Conservation (phyloP, 805 yeast genomes). For the Metschnikowia cubensis region DNA sequence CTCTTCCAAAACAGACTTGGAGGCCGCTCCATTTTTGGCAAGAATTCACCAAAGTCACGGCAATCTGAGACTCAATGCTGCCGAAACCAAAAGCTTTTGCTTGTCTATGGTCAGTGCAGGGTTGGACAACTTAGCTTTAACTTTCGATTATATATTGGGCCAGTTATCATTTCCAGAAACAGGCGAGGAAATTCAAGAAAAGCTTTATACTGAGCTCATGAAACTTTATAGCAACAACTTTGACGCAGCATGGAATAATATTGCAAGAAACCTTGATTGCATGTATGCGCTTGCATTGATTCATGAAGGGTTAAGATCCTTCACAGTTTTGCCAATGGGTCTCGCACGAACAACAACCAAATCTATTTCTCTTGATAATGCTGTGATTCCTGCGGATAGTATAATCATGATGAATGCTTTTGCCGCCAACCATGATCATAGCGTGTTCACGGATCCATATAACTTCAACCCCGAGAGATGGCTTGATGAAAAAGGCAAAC, state of each 20-base stretch:
- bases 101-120: constrained; percentile 80
- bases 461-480: constrained; percentile 53
- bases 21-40: background rate
- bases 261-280: constrained; percentile 29
- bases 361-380: constrained; percentile 38
- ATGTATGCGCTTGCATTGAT: constrained; percentile 54
- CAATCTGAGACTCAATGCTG: constrained; percentile 29
- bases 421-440: constrained; percentile 64
- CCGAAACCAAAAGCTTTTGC: constrained; percentile 58
- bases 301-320: constrained; percentile 58
- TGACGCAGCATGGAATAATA: constrained; percentile 27
- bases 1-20: background rate
- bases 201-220: constrained; percentile 31
- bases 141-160: constrained; percentile 56
- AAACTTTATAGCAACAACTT: background rate
- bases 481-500: constrained; percentile 28
- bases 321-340: constrained; percentile 63
- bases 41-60: constrained; percentile 16
- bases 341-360: constrained; percentile 61
- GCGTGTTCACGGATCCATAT: constrained; percentile 40
- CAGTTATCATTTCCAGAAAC: constrained; percentile 46
- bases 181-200: constrained; percentile 40
- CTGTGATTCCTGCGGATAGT: constrained; percentile 52
- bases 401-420: constrained; percentile 61
- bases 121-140: constrained; percentile 65